Conservation (phyloP, 139 green algal species). For the Mesotaenium endlicherianum region DNA sequence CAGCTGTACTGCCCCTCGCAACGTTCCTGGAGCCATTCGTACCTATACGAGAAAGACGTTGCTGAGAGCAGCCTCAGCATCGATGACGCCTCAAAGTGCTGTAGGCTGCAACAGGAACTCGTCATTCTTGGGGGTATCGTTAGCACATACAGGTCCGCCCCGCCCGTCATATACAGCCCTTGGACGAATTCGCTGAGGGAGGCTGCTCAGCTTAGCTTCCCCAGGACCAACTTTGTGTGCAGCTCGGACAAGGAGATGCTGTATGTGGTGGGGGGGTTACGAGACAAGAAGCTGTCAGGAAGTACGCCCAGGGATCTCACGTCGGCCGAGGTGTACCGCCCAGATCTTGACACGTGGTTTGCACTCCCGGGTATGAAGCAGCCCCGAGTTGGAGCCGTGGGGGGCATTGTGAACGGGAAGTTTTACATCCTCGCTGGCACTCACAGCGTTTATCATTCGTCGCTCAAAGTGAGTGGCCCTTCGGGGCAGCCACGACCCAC, state of each 20-base stretch:
- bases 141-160: not conserved
- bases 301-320: not conserved
- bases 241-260: not conserved
- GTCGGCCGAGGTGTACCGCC: not conserved
- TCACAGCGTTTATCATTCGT: not conserved
- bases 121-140: not conserved
- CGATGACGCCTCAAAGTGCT: not conserved
- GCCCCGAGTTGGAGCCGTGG: not conserved
- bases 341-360: not conserved
- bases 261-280: not conserved
- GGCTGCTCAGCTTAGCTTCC: not conserved
- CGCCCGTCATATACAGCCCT: not conserved
- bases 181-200: not conserved
- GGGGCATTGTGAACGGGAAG: not conserved
- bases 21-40: not conserved
- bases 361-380: not conserved
- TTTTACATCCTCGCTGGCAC: not conserved
- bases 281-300: not conserved
- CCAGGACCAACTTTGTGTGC: not conserved
- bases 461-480: too few species aligned
- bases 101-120: not conserved
- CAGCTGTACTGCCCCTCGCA: not conserved
- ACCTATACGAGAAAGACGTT: not conserved
- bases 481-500: too few species aligned
- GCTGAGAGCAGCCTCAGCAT: not conserved